These are phyloP conservation scores for Endoconidiophora polonica DNA, from an alignment of 2,329 filamentous ascomycete species.

Conservation along the genomic window DNA sequence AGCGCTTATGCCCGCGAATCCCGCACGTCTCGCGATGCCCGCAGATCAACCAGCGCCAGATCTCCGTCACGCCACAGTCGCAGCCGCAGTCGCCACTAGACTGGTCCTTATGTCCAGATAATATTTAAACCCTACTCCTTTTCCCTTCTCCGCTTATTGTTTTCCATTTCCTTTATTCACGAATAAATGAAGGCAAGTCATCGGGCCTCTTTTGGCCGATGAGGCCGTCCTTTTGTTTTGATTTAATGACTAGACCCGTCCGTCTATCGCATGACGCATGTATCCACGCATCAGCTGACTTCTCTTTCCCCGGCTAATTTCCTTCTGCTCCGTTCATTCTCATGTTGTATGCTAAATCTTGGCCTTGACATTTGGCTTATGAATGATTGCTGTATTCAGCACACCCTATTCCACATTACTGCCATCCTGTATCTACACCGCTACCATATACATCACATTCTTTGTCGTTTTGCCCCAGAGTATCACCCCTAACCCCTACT, in stretches of 20 bases:
- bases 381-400: background rate
- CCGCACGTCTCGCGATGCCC: background rate
- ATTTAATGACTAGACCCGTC: background rate
- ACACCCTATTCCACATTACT: too few relatives aligned
- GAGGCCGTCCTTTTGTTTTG: background rate
- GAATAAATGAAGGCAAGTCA: too few relatives aligned
- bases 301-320: too few relatives aligned
- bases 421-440: constrained; percentile 2
- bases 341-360: background rate
- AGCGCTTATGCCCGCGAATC: too few relatives aligned
- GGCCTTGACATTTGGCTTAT: background rate
- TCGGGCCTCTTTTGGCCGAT: too few relatives aligned
- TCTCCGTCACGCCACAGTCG: constrained; percentile 2
- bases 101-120: background rate
- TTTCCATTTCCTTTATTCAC: too few relatives aligned
- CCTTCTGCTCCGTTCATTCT: too few relatives aligned
- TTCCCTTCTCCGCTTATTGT: too few relatives aligned
- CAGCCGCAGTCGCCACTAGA: constrained; percentile 3
- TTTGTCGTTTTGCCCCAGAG: background rate
- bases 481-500: background rate
- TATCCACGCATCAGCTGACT: background rate
- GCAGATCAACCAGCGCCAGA: background rate
- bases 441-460: background rate
- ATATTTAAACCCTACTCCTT: background rate
- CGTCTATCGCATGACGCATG: background rate